Evolutionary conservation across 2,329 filamentous ascomycete species (phyloP).

Genomic region (Penicillium fuscoglaucum): DNA sequence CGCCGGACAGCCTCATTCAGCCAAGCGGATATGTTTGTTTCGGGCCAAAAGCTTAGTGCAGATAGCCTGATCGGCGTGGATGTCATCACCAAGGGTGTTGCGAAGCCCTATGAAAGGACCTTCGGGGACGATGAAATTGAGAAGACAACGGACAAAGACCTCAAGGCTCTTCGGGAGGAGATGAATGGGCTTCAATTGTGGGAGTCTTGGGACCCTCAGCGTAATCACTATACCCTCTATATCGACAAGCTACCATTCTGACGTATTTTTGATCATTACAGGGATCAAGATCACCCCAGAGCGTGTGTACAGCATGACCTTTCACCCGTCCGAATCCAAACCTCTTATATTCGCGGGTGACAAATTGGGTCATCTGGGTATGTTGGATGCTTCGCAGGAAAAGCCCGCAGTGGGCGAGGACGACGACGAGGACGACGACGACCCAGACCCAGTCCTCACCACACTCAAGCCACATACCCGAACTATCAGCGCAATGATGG

Average conservation of each 20-base stretch:
- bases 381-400: conserved; percentile 71
- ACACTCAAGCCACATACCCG: conserved; percentile 87
- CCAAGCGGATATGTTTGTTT: conserved; percentile 75
- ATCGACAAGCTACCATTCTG: not conserved
- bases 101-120: conserved; percentile 77
- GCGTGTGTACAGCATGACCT: conserved; percentile 79
- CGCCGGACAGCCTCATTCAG: conserved; percentile 68
- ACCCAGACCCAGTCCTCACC: conserved; percentile 74
- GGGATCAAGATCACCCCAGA: conserved; percentile 91
- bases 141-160: conserved; percentile 72
- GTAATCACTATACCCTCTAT: conserved; percentile 48
- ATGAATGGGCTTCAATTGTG: conserved; percentile 80
- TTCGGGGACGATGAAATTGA: conserved; percentile 83
- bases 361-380: conserved; percentile 84
- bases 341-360: conserved; percentile 90
- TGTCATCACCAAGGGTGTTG: conserved; percentile 63
- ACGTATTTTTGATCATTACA: conserved; percentile 35
- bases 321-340: conserved; percentile 85
- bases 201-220: conserved; percentile 77
- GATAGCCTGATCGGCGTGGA: conserved; percentile 64
- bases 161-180: conserved; percentile 70
- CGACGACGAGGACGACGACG: conserved; percentile 64
- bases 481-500: conserved; percentile 82
- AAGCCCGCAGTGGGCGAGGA: conserved; percentile 61
- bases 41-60: conserved; percentile 70